phyloP scores from a whole-genome alignment of 176 grass and related monocot species.

The Musa acuminata region DNA sequence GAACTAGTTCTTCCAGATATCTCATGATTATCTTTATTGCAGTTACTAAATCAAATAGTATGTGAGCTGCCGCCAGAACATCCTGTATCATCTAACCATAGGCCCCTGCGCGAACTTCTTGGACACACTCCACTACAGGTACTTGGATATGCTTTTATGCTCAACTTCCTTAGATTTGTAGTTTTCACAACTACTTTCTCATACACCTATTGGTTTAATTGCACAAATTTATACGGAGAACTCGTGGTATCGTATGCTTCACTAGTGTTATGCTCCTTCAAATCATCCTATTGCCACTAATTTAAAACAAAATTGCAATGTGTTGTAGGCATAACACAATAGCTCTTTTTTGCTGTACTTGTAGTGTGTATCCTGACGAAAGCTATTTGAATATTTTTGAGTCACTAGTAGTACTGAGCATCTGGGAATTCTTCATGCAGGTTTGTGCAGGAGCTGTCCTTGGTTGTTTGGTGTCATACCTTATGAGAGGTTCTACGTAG shows the following conservation, averaged over 20 bases:
- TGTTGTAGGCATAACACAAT: too few species aligned
- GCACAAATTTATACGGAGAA: not conserved
- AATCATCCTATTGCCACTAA: not conserved
- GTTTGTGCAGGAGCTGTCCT: slow-evolving; percentile 15
- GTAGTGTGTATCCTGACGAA: too few species aligned
- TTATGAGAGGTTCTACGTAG: not conserved
- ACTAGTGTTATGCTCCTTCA: not conserved
- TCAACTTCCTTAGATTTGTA: not conserved
- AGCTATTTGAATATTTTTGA: not conserved
- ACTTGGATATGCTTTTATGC: not conserved
- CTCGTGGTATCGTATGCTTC: not conserved
- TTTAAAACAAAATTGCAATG: too few species aligned
- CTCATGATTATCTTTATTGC: slow-evolving; percentile 17
- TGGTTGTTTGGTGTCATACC: slow-evolving; percentile 7
- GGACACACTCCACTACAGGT: slow-evolving; percentile 97
- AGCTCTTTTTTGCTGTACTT: too few species aligned
- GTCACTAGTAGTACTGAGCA: not conserved
- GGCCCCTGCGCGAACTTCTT: slow-evolving; percentile 81
- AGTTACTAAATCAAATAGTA: slow-evolving; percentile 98
- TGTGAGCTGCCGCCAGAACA: slow-evolving; percentile 75
- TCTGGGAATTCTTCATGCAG: not conserved
- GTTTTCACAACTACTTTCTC: not conserved
- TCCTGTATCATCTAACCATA: slow-evolving; percentile 57
- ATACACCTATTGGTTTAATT: not conserved
- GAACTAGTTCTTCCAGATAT: not conserved